Evolutionary conservation across 2,329 filamentous ascomycete genomes (phyloP).

Genomic region (Penicillium occitanis): DNA sequence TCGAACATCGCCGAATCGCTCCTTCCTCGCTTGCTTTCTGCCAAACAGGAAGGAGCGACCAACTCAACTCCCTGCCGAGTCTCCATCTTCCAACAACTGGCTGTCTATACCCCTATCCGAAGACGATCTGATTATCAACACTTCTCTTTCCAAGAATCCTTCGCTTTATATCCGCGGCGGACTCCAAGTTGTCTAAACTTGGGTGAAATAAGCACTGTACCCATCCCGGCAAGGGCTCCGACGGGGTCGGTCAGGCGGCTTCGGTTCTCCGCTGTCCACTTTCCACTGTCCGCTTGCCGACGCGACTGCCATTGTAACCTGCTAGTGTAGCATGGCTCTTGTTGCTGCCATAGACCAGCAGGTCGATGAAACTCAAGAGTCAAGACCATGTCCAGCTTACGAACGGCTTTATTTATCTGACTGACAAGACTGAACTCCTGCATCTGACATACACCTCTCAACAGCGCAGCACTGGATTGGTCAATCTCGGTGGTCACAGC

Average conservation of each 20-base stretch:
- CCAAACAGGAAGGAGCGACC: not conserved
- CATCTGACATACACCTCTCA: not conserved
- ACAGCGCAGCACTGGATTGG: not conserved
- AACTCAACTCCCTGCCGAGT: not conserved
- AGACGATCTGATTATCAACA: not conserved
- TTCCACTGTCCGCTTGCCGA: not conserved
- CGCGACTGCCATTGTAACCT: not conserved
- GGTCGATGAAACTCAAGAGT: not conserved
- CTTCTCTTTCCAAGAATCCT: not conserved
- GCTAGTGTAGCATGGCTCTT: not conserved
- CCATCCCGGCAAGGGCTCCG: not conserved
- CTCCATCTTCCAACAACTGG: not conserved
- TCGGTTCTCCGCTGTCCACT: not conserved
- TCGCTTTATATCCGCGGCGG: not conserved
- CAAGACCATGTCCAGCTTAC: not conserved
- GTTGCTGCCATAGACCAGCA: not conserved
- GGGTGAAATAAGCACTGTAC: not conserved
- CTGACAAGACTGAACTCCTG: not conserved
- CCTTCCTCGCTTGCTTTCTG: not conserved
- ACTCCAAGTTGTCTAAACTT: not conserved
- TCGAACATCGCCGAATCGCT: constrained; percentile 16
- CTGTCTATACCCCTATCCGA: not conserved
- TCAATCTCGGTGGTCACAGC: not conserved
- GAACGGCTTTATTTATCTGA: not conserved
- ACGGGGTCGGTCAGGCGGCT: not conserved